These are phyloP conservation scores for Chlamydomonas schloesseri DNA, from an alignment of 139 green algal species.

Conservation along the genomic window DNA sequence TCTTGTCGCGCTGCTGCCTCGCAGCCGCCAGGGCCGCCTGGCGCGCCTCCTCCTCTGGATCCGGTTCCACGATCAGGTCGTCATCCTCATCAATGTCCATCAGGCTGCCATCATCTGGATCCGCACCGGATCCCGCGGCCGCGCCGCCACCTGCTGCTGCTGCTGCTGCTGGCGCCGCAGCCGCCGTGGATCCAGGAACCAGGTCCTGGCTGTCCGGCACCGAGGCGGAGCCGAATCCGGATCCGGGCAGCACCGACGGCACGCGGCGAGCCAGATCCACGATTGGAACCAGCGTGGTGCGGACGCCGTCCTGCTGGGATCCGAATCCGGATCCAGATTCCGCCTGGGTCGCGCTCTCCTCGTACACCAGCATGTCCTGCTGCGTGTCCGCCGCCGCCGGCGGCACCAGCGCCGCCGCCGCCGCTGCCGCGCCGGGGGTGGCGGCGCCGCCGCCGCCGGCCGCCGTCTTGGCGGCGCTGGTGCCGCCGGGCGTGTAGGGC, in stretches of 20 bases:
- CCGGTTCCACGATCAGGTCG: constrained; percentile 45
- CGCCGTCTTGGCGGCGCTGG: background rate
- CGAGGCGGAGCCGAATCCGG: background rate
- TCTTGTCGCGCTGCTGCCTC: background rate
- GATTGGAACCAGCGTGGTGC: background rate
- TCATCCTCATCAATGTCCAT: constrained; percentile 3
- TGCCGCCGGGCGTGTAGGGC: no score
- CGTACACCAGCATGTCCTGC: constrained; percentile 17
- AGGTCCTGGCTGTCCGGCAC: no score
- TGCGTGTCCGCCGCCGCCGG: background rate
- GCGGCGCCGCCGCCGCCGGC: background rate
- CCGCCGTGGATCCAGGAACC: no score
- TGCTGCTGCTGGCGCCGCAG: no score
- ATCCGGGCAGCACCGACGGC: background rate
- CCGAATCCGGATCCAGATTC: no score
- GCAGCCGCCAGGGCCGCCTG: background rate
- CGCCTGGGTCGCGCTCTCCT: background rate
- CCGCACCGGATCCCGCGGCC: background rate
- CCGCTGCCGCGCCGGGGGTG: background rate
- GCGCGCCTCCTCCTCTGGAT: background rate
- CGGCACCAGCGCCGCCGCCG: background rate
- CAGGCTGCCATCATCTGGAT: background rate
- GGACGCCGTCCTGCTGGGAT: constrained; percentile 1
- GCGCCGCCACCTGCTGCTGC: no score
- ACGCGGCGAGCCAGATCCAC: constrained; percentile 8